Base-by-base conservation (phyloP, 306 rosid species). In the Leucaena leucocephala region DNA sequence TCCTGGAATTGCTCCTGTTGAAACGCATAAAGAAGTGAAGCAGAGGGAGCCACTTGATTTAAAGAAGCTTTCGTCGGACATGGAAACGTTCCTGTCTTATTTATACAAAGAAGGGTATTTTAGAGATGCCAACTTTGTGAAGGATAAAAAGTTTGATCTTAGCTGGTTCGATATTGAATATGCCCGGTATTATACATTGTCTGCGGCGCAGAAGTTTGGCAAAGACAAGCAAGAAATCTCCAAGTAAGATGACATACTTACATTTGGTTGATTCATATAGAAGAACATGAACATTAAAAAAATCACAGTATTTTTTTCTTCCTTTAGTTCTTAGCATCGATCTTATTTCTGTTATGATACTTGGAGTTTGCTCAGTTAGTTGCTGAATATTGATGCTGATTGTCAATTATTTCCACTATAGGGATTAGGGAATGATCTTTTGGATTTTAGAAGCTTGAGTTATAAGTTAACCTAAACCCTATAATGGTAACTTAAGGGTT, bases 191-290 rank as follows among this genome's bases (percentile, higher is more conserved):
- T 92, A 79, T 77, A 35, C 90, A 9, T 88, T 76, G 88, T 81
- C 21, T 59, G 97, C 89, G 0, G 91, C 82, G 0, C 80, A 78
- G 46, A 84, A 19, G 76, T 94, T 92, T 52, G 86, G 81, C 38
- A 78, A 45, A 46, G 95, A 92, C 71, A 84, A 94, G 62, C 95
- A 77, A 67, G 86, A 88, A 62, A 88, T 92, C 35, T 87, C 91
- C 70, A 92, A 91, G 98, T 92, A 91, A 89, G 95, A 22, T 73
- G 4, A 27, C 8, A 3, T 68, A 1, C 68, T 69, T 62, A 50
- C 65, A 2, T 48, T 42, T 76, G 70, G 45, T 77, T 43, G 8
- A 78, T 72, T 78, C 68, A 46, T 58, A 48, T 57, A 45, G 50
- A 35, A 72, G 68, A 68, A 45, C 36, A 12, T 58, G 71, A 59